phyloP scores from a whole-genome alignment of 139 green algal species.

The Tetradesmus lagerheimii region DNA sequence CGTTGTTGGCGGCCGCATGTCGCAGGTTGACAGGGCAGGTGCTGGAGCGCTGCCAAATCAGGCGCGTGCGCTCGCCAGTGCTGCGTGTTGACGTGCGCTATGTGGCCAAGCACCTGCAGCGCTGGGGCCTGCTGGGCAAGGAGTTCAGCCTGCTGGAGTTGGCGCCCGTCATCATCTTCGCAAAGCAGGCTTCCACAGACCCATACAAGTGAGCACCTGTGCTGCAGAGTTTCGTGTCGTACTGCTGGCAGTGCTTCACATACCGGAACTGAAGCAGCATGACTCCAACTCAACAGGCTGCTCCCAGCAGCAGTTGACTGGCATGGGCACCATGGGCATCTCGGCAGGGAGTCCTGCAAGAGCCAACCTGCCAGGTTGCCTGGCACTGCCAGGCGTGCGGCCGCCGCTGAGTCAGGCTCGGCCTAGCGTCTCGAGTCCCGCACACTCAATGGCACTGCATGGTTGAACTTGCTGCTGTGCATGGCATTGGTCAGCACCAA shows the following conservation, averaged over 20 bases:
- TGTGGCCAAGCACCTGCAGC: slow-evolving; percentile 76
- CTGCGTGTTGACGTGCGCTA: slow-evolving; percentile 74
- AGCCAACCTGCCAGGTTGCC: too few relatives aligned
- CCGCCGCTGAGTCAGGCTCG: too few relatives aligned
- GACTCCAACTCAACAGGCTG: too few relatives aligned
- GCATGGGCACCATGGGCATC: background rate
- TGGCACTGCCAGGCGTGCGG: too few relatives aligned
- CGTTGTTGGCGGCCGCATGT: background rate
- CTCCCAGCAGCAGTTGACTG: background rate
- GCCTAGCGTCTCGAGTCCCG: too few relatives aligned
- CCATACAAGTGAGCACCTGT: slow-evolving; percentile 12
- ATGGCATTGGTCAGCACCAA: too few relatives aligned
- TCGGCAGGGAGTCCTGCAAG: background rate
- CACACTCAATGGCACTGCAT: too few relatives aligned
- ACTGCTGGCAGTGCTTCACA: background rate
- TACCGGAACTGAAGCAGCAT: too few relatives aligned
- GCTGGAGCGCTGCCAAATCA: slow-evolving; percentile 81
- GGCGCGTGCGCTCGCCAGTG: slow-evolving; percentile 58
- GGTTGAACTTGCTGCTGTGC: too few relatives aligned
- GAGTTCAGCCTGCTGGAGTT: slow-evolving; percentile 80
- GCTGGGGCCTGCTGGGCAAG: slow-evolving; percentile 74
- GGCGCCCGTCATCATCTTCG: slow-evolving; percentile 71
- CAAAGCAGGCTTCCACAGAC: slow-evolving; percentile 69
- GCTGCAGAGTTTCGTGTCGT: background rate
- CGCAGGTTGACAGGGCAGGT: slow-evolving; percentile 82